Base-by-base conservation (phyloP, 2,329 filamentous ascomycete genomes). In the Cladophialophora yegresii region DNA sequence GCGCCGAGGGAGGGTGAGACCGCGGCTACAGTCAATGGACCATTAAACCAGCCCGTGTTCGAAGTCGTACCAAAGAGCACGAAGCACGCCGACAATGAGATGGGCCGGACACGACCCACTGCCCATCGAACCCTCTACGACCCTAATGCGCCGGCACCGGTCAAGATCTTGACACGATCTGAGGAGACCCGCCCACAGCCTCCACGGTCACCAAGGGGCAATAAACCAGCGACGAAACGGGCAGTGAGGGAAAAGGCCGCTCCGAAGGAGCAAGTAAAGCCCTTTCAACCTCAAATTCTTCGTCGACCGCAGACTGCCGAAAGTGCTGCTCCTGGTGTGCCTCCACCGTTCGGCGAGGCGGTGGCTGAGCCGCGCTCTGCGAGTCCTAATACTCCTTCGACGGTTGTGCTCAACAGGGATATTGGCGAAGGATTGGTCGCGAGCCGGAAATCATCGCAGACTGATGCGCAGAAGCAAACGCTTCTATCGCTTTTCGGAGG, bases 401-500 rank as follows among this genome's bases (percentile, higher is more conserved):
- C 56, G 22, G 54, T 49, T 30, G 7, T 50, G 4, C 6, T 23
- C 22, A 32, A 16, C 12, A 26, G 32, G 3, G 54, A 32, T 23
- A 28, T 22, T n/a, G 36, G 50, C 32, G 66, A 59, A 23, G 64
- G 26, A 45, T 58, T 23, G 36, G 57, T 55, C 69, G 36, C 69
- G 69, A n/a, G 62, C 61, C 36, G 56, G 16, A 58, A 63, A 30
- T 6, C 60, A 50, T 66, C 65, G 9, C 57, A 62, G 13, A 47
- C 62, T 8, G 61, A 73, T 75, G n/a, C 77, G 72, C 54, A 79
- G 80, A 67, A 76, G 65, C 79, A 83, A 67, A 74, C 77, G 3
- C 73, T 84, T 3, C 78, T 91, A 12, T 89, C 87, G 4, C 81
- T 91, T 1, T 89, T 91, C 71, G 83, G 84, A 28, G 85, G 84